These are phyloP conservation scores for Talaromyces adpressus DNA, from an alignment of 495 filamentous ascomycete genomes.

Conservation along the genomic window DNA sequence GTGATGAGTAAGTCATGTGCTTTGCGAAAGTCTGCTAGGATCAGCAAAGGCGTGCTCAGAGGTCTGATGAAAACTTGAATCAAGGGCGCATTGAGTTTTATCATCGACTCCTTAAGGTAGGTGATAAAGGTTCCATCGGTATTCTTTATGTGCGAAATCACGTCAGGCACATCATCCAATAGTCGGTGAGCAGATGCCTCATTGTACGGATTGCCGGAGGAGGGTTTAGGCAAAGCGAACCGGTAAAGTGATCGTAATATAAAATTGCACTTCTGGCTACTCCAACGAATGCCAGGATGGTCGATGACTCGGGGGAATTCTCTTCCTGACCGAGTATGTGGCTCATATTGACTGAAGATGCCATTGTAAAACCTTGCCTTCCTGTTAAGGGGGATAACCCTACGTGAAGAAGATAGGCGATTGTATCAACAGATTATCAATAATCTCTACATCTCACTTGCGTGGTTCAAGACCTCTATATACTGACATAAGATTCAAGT, in stretches of 20 bases:
- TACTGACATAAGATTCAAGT: neutral
- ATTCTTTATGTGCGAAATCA: slow-evolving; percentile 16
- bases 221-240: slow-evolving; percentile 14
- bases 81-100: slow-evolving; percentile 25
- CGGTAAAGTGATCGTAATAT: neutral
- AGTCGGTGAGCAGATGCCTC: slow-evolving; percentile 17
- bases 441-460: neutral
- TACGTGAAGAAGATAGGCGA: neutral
- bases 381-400: neutral
- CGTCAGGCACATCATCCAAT: slow-evolving; percentile 26
- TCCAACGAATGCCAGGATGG: neutral
- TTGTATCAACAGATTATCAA: neutral
- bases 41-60: slow-evolving; percentile 24
- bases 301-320: neutral
- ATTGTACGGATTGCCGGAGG: slow-evolving; percentile 35
- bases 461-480: neutral
- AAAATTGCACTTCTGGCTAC: neutral
- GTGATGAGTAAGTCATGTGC: slow-evolving; percentile 32
- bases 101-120: slow-evolving; percentile 18
- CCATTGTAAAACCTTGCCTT: neutral
- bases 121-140: slow-evolving; percentile 15
- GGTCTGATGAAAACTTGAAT: slow-evolving; percentile 32
- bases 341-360: neutral
- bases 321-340: neutral
- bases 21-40: slow-evolving; percentile 33